A percentile compares a stretch with the other conserved stretches of the same genome.
These are phyloP conservation scores for Ceratocystis lukuohia DNA, from an alignment of 2,329 filamentous ascomycete genomes.

Conservation along the genomic window DNA sequence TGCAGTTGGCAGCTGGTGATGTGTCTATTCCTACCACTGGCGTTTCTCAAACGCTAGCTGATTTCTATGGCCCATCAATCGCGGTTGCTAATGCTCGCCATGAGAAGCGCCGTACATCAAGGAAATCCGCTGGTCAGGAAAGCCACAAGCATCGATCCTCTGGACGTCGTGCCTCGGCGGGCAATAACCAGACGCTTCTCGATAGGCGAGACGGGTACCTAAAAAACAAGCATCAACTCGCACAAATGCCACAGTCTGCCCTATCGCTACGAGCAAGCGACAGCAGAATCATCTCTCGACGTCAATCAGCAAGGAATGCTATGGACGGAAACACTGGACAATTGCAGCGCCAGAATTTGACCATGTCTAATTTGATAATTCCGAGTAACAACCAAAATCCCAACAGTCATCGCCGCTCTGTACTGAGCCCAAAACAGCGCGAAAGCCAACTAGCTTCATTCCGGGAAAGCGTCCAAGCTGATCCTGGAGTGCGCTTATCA, in stretches of 20 bases:
- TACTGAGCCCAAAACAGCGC: constrained; percentile 34
- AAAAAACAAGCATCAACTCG: constrained; percentile 34
- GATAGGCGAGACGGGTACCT: constrained; percentile 43
- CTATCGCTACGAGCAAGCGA: constrained; percentile 1
- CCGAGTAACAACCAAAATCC: constrained; percentile 34
- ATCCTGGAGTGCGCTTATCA: constrained; percentile 25
- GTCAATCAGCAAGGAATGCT: not conserved
- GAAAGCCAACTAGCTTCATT: constrained; percentile 53
- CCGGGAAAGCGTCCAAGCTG: constrained; percentile 50
- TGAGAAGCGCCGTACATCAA: not conserved
- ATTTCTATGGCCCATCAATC: constrained; percentile 9
- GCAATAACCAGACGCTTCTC: constrained; percentile 35
- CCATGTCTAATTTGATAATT: constrained; percentile 27
- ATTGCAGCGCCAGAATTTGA: constrained; percentile 45
- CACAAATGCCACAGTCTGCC: constrained; percentile 24
- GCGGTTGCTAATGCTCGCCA: not conserved
- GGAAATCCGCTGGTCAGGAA: not conserved
- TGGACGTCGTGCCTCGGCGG: not conserved
- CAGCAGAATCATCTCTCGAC: not conserved
- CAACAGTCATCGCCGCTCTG: constrained; percentile 39
- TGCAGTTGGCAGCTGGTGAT: constrained; percentile 49
- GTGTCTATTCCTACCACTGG: constrained; percentile 22
- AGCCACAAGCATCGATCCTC: not conserved
- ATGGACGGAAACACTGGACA: constrained; percentile 34
- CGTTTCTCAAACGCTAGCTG: constrained; percentile 20